These are phyloP conservation scores for Bruguiera sexangula DNA, from an alignment of 345 rosid genomes.

Conservation along the genomic window DNA sequence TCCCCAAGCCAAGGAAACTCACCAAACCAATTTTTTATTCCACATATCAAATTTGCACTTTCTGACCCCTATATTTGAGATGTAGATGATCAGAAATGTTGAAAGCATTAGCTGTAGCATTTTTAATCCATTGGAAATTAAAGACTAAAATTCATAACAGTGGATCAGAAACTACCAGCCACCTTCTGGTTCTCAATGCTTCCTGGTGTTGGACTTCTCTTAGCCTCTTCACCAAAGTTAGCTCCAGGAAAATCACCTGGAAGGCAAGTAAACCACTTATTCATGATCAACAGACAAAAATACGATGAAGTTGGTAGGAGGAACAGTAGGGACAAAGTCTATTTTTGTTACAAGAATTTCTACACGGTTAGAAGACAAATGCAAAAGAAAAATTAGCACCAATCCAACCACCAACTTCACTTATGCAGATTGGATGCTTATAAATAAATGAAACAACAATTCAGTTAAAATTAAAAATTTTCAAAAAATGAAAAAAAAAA, in stretches of 20 bases:
- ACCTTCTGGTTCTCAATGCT: constrained; percentile 61
- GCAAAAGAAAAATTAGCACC: no score
- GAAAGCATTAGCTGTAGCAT: constrained; percentile 7
- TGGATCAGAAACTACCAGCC: constrained; percentile 66
- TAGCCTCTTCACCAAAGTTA: constrained; percentile 29
- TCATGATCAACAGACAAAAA: neutral
- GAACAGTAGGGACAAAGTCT: neutral
- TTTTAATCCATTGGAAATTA: constrained; percentile 4
- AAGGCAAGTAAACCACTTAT: neutral
- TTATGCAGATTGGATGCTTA: no score
- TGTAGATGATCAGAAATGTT: constrained; percentile 11
- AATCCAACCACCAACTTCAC: no score
- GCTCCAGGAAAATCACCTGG: constrained; percentile 35
- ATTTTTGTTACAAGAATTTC: no score
- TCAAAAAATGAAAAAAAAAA: no score
- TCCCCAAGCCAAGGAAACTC: constrained; percentile 65
- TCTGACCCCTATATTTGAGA: constrained; percentile 40
- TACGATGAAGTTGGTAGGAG: neutral
- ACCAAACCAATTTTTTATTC: constrained; percentile 40
- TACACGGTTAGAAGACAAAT: no score
- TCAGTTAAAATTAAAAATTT: no score
- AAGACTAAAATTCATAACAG: constrained; percentile 26
- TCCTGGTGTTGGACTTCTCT: constrained; percentile 24
- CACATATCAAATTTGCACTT: constrained; percentile 52
- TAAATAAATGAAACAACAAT: no score